phyloP scores from a whole-genome alignment of 106 monocot species.

The Acanthochlamys bracteata region DNA sequence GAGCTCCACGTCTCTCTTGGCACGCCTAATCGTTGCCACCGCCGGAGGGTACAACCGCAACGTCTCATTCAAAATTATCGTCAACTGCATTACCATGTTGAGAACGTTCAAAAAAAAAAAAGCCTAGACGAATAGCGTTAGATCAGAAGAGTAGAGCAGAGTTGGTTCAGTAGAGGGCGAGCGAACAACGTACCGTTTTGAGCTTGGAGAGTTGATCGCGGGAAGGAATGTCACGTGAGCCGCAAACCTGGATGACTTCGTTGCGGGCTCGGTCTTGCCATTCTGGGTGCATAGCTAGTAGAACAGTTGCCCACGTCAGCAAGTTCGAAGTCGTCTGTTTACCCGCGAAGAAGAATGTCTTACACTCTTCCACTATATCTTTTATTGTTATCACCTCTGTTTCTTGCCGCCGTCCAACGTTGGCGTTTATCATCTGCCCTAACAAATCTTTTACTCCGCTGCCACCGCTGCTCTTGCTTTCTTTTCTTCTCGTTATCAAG shows the following conservation, averaged over 20 bases:
- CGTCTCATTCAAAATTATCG: slow-evolving; percentile 51
- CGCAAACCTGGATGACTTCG: slow-evolving; percentile 66
- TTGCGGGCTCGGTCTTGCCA: slow-evolving; percentile 74
- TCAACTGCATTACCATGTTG: slow-evolving; percentile 18
- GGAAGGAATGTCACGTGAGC: slow-evolving; percentile 49
- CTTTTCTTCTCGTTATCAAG: slow-evolving; percentile 38
- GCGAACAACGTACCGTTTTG: slow-evolving; percentile 46
- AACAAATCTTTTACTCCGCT: slow-evolving; percentile 41
- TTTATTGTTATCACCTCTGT: slow-evolving; percentile 10
- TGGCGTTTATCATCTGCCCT: slow-evolving; percentile 60
- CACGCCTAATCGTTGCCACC: slow-evolving; percentile 30
- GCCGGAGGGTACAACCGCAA: slow-evolving; percentile 54
- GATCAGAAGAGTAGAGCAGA: neutral
- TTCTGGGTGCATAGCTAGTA: slow-evolving; percentile 81
- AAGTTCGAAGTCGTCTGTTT: slow-evolving; percentile 84
- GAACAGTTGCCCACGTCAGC: slow-evolving; percentile 73
- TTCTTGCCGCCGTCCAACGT: neutral
- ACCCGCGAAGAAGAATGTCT: slow-evolving; percentile 95
- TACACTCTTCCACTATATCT: slow-evolving; percentile 89
- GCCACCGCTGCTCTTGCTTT: slow-evolving; percentile 4
- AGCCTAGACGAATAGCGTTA: neutral
- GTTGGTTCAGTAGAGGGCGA: too few species aligned
- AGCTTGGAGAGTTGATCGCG: slow-evolving; percentile 63
- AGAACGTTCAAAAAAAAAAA: neutral
- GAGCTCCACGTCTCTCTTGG: slow-evolving; percentile 39